These are phyloP conservation scores for Suhomyces choctaworum DNA, from an alignment of 1,139 yeast species.

Conservation along the genomic window DNA sequence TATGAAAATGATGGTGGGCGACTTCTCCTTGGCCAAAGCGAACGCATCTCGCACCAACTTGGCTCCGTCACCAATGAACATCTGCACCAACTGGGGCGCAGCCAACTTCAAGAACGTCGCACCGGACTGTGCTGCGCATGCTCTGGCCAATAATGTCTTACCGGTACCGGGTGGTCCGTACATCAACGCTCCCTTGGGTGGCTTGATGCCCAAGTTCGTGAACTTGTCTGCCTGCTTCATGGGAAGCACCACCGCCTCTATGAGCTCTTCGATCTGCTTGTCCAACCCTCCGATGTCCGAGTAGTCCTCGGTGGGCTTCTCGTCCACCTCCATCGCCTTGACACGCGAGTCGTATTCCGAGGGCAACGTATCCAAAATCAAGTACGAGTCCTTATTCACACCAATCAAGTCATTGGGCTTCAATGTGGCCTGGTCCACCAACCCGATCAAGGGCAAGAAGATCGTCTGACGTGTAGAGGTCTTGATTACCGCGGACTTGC, in stretches of 20 bases:
- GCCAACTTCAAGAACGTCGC: slow-evolving; percentile 97
- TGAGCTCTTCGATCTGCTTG: slow-evolving; percentile 95
- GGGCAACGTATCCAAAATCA: slow-evolving; percentile 90
- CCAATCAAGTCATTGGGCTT: slow-evolving; percentile 98
- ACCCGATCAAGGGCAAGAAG: slow-evolving; percentile 90
- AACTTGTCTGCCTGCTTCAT: slow-evolving; percentile 98
- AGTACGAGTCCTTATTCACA: slow-evolving; percentile 93
- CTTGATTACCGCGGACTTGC: slow-evolving; percentile 97
- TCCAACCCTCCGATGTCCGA: slow-evolving; percentile 97
- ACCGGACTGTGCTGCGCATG: slow-evolving; percentile 98
- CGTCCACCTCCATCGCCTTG: slow-evolving; percentile 99
- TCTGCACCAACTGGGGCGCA: slow-evolving; percentile 97
- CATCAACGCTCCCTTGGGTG: slow-evolving; percentile 98
- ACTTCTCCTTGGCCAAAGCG: slow-evolving; percentile 97
- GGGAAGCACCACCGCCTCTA: slow-evolving; percentile 96
- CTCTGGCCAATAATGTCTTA: slow-evolving; percentile 93
- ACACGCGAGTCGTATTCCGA: slow-evolving; percentile 97
- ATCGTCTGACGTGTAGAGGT: slow-evolving; percentile 98
- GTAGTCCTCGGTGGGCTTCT: slow-evolving; percentile 95
- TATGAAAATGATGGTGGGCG: slow-evolving; percentile 95
- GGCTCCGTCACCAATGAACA: slow-evolving; percentile 99
- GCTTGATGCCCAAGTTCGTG: slow-evolving; percentile 87
- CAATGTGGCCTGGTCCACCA: slow-evolving; percentile 82
- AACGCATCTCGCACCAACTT: slow-evolving; percentile 97
- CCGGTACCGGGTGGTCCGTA: slow-evolving; percentile 99